Percentiles rank a stretch among this genome's conserved stretches.
phyloP scores from a whole-genome alignment of 257 asterid species.

The Solanum arcanum region DNA sequence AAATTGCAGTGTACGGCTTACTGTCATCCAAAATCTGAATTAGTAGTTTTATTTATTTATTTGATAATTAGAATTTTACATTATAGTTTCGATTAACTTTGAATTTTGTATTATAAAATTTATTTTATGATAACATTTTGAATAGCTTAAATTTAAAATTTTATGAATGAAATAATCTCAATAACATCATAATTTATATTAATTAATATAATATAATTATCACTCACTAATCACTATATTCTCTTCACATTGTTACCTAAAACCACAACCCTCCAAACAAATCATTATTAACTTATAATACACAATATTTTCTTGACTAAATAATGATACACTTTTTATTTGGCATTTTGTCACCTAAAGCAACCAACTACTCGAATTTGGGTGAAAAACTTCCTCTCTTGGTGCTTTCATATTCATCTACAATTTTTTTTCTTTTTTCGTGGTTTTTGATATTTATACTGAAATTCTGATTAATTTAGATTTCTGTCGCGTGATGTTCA shows the following conservation, averaged over 20 bases:
- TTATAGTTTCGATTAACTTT: too few relatives aligned
- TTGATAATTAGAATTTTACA: too few relatives aligned
- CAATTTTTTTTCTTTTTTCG: too few relatives aligned
- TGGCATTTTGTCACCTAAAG: background rate
- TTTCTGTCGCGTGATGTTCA: background rate
- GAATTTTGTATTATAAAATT: fast-evolving
- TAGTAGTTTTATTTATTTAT: too few relatives aligned
- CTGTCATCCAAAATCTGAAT: background rate
- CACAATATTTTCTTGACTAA: background rate
- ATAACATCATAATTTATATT: fast-evolving
- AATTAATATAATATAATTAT: background rate
- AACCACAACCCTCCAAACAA: background rate
- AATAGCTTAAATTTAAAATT: too few relatives aligned
- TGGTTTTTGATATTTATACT: background rate
- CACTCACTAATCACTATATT: background rate
- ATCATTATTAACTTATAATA: background rate
- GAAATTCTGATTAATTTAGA: background rate
- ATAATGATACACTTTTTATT: background rate
- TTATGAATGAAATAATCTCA: too few relatives aligned
- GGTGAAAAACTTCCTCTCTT: background rate
- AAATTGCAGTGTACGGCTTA: background rate
- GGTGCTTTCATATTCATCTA: background rate
- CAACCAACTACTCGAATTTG: background rate
- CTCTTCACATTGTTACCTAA: background rate
- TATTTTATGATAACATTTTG: too few relatives aligned